Conservation (phyloP, 495 filamentous ascomycete genomes). For the Polyplosphaeria fusca region DNA sequence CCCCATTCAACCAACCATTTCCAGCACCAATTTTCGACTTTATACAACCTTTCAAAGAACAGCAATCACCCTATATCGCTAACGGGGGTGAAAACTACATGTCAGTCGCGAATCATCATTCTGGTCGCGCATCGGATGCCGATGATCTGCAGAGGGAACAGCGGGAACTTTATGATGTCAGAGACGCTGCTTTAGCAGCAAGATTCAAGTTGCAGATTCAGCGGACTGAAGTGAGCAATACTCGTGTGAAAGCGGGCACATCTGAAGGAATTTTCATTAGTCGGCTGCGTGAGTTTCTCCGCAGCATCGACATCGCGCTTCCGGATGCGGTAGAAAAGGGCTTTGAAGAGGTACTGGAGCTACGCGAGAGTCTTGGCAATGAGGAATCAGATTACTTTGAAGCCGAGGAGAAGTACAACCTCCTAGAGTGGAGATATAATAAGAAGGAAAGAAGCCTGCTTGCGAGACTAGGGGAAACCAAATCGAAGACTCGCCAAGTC, state of each 20-base stretch:
- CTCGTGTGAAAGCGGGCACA: background rate
- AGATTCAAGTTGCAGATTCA: background rate
- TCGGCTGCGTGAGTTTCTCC: background rate
- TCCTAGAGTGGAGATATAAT: background rate
- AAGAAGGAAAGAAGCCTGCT: background rate
- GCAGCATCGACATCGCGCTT: background rate
- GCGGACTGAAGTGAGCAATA: background rate
- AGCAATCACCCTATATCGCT: no score
- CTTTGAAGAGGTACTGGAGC: background rate
- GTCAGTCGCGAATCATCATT: no score
- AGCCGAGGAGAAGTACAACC: constrained; percentile 1
- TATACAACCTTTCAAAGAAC: no score
- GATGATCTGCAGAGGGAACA: no score
- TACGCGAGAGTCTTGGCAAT: background rate
- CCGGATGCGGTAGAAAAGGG: background rate
- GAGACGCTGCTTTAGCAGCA: no score
- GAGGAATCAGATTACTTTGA: background rate
- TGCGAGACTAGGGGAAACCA: background rate
- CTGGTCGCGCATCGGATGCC: no score
- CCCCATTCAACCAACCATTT: no score
- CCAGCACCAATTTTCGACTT: no score
- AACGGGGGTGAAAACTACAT: no score
- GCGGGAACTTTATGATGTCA: no score
- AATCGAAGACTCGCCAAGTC: background rate
- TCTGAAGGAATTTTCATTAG: background rate